Evolutionary conservation across 208 protist genomes (phyloP).

Genomic region (Crithidia thermophila): DNA sequence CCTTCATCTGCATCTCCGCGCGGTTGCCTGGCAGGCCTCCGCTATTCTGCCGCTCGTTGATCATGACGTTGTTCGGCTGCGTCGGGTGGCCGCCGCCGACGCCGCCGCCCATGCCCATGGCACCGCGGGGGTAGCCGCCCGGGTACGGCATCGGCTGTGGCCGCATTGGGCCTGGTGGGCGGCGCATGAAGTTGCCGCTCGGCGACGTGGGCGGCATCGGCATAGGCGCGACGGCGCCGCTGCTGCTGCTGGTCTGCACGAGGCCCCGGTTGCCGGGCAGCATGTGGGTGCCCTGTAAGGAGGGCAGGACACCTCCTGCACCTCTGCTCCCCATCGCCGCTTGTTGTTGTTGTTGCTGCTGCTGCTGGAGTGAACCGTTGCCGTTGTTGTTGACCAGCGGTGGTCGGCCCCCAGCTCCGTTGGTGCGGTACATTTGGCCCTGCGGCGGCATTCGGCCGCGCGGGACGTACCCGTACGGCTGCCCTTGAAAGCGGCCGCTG

Average conservation of each 20-base stretch:
- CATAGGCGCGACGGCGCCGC: constrained; percentile 7
- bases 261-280: constrained; percentile 2
- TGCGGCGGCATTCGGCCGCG: constrained; percentile 17
- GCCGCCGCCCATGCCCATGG: constrained; percentile 6
- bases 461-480: constrained; percentile 16
- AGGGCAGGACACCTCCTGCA: constrained; percentile 18
- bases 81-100: not conserved
- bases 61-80: not conserved
- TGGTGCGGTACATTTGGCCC: constrained; percentile 15
- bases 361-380: not conserved
- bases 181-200: constrained; percentile 11
- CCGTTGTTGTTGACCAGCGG: not conserved
- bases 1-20: not conserved
- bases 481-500: constrained; percentile 17
- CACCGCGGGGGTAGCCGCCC: not conserved
- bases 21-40: not conserved
- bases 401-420: constrained; percentile 1
- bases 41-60: constrained; percentile 13
- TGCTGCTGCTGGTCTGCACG: constrained; percentile 6
- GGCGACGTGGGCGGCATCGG: constrained; percentile 13
- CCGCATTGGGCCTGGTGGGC: constrained; percentile 13
- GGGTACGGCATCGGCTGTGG: constrained; percentile 9
- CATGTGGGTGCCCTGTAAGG: constrained; percentile 29
- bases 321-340: not conserved
- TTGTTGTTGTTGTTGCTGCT: constrained; percentile 5